A percentile compares a stretch with the other conserved stretches of the same genome.
These are phyloP conservation scores for Paracorniculantispora psalliotae DNA, from an alignment of 2,329 filamentous ascomycete species.

Conservation along the genomic window DNA sequence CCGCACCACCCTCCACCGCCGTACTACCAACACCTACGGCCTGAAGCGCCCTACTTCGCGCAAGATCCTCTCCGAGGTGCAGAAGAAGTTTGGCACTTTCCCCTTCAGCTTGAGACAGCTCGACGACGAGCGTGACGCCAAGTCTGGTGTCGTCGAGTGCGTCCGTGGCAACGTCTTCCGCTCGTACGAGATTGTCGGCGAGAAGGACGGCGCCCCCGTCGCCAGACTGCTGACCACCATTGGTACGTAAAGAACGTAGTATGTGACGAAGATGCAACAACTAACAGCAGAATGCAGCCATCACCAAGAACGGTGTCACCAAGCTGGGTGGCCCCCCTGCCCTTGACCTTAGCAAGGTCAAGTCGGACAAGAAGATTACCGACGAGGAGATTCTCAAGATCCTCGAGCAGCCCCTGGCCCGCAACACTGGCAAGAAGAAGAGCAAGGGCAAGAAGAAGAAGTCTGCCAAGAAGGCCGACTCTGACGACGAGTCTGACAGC, in stretches of 20 bases:
- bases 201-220: conserved; percentile 83
- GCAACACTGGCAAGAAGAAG: conserved; percentile 88
- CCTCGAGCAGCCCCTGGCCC: conserved; percentile 78
- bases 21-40: conserved; percentile 84
- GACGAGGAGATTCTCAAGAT: conserved; percentile 96
- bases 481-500: conserved; percentile 31
- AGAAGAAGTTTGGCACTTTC: conserved; percentile 96
- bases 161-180: conserved; percentile 88
- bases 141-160: conserved; percentile 91
- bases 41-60: conserved; percentile 92
- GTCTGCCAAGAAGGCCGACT: conserved; percentile 41
- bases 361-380: conserved; percentile 96
- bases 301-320: conserved; percentile 95
- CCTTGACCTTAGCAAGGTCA: conserved; percentile 74
- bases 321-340: conserved; percentile 73
- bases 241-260: conserved; percentile 56
- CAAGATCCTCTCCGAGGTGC: conserved; percentile 86
- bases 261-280: not conserved
- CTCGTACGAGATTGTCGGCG: conserved; percentile 92
- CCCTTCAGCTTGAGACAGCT: conserved; percentile 96
- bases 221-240: conserved; percentile 85
- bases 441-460: conserved; percentile 81
- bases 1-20: conserved; percentile 85
- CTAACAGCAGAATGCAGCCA: conserved; percentile 50
- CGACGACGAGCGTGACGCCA: conserved; percentile 94